Percentiles rank a stretch among this genome's conserved stretches.
phyloP scores from a whole-genome alignment of 192 early-diverging fungal species.

The Entomortierella beljakovae region DNA sequence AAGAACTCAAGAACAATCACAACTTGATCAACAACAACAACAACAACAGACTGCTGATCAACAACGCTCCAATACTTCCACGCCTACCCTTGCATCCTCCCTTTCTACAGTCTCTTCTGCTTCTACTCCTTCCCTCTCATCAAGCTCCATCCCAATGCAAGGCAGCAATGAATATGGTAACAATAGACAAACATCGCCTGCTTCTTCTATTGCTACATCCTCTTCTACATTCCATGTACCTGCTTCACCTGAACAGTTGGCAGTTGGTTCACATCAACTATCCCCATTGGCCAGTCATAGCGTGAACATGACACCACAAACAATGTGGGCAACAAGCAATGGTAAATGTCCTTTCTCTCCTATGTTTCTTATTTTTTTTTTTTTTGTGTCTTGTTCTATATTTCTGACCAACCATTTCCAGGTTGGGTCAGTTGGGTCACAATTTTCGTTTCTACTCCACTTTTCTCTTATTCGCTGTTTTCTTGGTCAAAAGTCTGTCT shows the following conservation, averaged over 20 bases:
- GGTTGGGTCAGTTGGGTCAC: no score
- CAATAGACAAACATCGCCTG: slow-evolving; percentile 18
- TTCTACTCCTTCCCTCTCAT: slow-evolving; percentile 44
- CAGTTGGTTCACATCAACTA: slow-evolving; percentile 1
- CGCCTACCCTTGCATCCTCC: slow-evolving; percentile 35
- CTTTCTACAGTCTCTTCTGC: slow-evolving; percentile 38
- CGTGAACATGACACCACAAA: slow-evolving; percentile 14
- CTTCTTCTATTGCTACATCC: slow-evolving; percentile 9
- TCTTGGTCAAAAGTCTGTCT: not conserved
- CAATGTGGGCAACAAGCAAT: slow-evolving; percentile 38
- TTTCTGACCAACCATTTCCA: not conserved
- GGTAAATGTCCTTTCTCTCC: slow-evolving; percentile 7
- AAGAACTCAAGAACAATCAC: slow-evolving; percentile 10
- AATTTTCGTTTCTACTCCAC: not conserved
- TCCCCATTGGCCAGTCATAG: slow-evolving; percentile 4
- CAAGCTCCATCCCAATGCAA: slow-evolving; percentile 13
- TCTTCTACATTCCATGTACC: slow-evolving; percentile 37
- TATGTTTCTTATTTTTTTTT: not conserved
- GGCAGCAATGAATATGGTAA: slow-evolving; percentile 22
- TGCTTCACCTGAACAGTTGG: slow-evolving; percentile 43
- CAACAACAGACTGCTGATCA: slow-evolving; percentile 4
- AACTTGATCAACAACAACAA: not conserved
- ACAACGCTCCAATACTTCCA: slow-evolving; percentile 32
- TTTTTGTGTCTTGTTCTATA: not conserved
- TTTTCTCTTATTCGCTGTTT: not conserved